phyloP scores from a whole-genome alignment of 2,329 filamentous ascomycete species.

The Fonsecaea erecta region DNA sequence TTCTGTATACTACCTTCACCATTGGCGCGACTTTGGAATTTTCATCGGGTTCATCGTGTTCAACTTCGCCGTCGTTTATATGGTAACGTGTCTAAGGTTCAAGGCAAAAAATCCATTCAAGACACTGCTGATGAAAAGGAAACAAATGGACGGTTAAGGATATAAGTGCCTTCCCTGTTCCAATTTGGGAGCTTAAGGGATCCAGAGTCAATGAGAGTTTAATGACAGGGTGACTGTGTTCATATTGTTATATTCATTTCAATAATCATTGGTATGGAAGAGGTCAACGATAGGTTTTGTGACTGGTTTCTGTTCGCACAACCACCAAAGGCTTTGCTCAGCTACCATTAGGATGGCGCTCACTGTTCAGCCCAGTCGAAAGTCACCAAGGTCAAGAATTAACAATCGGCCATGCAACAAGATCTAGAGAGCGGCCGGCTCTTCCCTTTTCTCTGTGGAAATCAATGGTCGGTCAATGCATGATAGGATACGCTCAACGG shows the following conservation, averaged over 20 bases:
- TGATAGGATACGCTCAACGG: too few species aligned
- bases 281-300: not conserved
- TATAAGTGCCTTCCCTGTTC: not conserved
- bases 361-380: too few species aligned
- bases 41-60: constrained; percentile 74
- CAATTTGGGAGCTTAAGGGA: not conserved
- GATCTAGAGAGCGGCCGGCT: too few species aligned
- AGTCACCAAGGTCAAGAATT: too few species aligned
- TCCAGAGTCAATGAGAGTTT: not conserved
- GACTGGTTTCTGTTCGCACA: not conserved
- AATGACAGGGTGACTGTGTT: not conserved
- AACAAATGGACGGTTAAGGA: not conserved
- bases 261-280: not conserved
- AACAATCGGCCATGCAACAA: too few species aligned
- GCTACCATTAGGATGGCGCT: too few species aligned
- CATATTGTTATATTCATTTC: not conserved
- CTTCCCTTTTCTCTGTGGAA: too few species aligned
- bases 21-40: constrained; percentile 85
- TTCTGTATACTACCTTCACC: constrained; percentile 60
- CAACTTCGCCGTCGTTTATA: constrained; percentile 54
- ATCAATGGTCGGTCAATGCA: too few species aligned
- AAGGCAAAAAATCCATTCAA: constrained; percentile 34
- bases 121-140: constrained; percentile 24
- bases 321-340: not conserved
- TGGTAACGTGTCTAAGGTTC: constrained; percentile 32